Evolutionary conservation across 345 rosid genomes (phyloP), one percentile per base, ranked within the genome.

Genomic region (Linum usitatissimum): DNA sequence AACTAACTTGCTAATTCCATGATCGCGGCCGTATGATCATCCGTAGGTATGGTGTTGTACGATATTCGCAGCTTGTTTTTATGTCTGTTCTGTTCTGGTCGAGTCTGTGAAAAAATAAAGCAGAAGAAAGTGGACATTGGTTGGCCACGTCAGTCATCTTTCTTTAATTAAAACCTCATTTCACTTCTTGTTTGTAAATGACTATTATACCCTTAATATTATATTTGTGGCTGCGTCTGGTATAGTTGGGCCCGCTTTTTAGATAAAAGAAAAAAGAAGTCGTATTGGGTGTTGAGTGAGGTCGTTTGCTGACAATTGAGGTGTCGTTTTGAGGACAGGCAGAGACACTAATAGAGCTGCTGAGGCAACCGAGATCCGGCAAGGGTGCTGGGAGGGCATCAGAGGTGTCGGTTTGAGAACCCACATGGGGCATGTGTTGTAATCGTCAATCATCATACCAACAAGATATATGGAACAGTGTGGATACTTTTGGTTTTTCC

Each of bases 351-450:
- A 84, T 82, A 60, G 79, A 83, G 72, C 87, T 92, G 60, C 75
- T 89, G 20, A 86, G 99, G 79, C 97, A 83, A 75, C 93, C 94
- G 68, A 87, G 96, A 85, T 85, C 94, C 82, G 79, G 81, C 73
- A 68, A 74, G 76, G 71, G 67, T 73, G 85, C 77, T 77, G 91
- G 75, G 57, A 72, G 78, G 59, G 63, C 73, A n/a, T 74, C 87
- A 15, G 64, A 79, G 55, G 65, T 72, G 77, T 79, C 80, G 68
- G 85, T 39, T 5, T 70, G 55, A 73, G n/a, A 2, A 0, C 28
- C 70, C 73, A 65, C 70, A 65, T 57, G 72, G 30, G 51, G 64
- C 66, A 64, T 57, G 57, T 55, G 59, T 68, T 68, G 69, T 56
- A 49, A 48, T 61, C 72, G 3, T 34, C 51, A 10, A 55, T n/a